Conservation (phyloP, 768 basidiomycete genomes). For the Phanerodontia chrysosporium region DNA sequence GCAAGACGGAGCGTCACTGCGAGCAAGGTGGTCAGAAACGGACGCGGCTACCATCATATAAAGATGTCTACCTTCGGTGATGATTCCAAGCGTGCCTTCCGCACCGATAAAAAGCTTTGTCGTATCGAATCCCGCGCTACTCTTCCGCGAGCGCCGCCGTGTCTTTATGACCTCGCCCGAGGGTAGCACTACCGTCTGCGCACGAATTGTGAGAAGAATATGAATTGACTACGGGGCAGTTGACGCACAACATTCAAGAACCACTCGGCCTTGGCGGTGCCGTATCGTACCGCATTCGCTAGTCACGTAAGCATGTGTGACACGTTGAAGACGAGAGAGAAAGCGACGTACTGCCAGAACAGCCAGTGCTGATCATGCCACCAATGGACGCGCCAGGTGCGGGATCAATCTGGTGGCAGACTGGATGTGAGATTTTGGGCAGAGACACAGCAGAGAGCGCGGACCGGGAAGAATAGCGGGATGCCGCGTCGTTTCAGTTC, state of each 20-base stretch:
- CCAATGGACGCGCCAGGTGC: constrained; percentile 79
- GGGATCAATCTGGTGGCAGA: constrained; percentile 60
- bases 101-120: constrained; percentile 89
- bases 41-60: background rate
- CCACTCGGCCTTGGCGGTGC: constrained; percentile 87
- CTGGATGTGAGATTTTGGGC: no score
- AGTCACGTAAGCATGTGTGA: background rate
- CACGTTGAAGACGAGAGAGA: background rate
- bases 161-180: constrained; percentile 87
- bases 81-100: constrained; percentile 84
- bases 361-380: constrained; percentile 86
- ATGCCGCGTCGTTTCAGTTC: constrained; percentile 64
- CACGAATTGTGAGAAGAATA: background rate
- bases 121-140: constrained; percentile 81
- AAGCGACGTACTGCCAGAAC: constrained; percentile 67
- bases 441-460: constrained; percentile 14
- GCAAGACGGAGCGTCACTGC: constrained; percentile 79
- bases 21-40: background rate
- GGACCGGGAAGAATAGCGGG: constrained; percentile 82
- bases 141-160: constrained; percentile 73
- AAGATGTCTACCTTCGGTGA: constrained; percentile 89
- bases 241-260: constrained; percentile 69
- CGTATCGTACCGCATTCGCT: constrained; percentile 75
- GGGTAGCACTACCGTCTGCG: constrained; percentile 78
- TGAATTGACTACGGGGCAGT: no score